Base-by-base conservation (phyloP, 805 yeast genomes). In the Kodamaea hsintzibuensis region DNA sequence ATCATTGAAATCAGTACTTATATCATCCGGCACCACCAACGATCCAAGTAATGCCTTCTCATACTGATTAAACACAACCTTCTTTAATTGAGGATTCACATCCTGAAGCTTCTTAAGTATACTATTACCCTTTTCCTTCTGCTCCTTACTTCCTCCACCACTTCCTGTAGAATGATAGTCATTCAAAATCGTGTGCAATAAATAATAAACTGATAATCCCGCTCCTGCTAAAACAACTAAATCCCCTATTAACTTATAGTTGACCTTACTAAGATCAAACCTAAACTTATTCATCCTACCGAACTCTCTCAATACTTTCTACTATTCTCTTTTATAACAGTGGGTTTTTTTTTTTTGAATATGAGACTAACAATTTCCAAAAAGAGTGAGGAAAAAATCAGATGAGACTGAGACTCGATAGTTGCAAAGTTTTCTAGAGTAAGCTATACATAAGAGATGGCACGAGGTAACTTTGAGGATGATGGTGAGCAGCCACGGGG, bases 1-100 rank as follows among this genome's bases (percentile, higher is more conserved):
- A 65, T 92, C 97, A 35, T 76, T 78, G 67, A 95, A 95, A 10
- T 82, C 76, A 3, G 87, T 88, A 22, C 81, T 78, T 43, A 95
- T 89, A 55, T 91, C 98, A 1, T 84, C 85, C 0, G 98, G 96
- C 1, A 90, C 82, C 7, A 95, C 86, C 27, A 93, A 89, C 12
- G 88, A 84, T 12, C 88, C 84, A 54, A 95, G 72, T 1, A 95
- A 81, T n/a, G 83, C 76, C 57, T 82, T 82, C 66, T 95, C 99
- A 67, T 95, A 92, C 52, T 79, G 82, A 60, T 84, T 86, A 42
- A 89, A 75, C 7, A 76, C 79, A 8, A 86, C 65, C 38, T 74
- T 74, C 51, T 79, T 72, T 27, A 79, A 72, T 0, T 74, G 77
- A 0, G 98, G 96, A 60, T 86, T 82, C 9, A 79, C 66, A 16